A percentile compares a stretch with the other conserved stretches of the same genome.
phyloP scores from a whole-genome alignment of 495 filamentous ascomycete genomes.

The Neurospora pannonica region DNA sequence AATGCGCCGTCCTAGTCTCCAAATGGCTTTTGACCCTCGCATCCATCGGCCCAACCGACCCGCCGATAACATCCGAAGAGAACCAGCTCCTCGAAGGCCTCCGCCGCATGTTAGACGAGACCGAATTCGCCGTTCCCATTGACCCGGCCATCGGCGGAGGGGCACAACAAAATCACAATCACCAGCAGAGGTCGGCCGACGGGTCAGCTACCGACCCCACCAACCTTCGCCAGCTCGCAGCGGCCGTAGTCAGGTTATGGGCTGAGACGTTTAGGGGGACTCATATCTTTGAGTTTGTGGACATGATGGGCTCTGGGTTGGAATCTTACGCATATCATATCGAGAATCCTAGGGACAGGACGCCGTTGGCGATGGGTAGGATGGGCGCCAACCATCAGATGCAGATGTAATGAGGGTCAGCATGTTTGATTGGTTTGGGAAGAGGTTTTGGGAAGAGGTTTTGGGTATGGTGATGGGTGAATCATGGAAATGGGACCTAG shows the following conservation, averaged over 20 bases:
- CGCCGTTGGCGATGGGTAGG: conserved; percentile 24
- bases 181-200: conserved; percentile 26
- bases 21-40: conserved; percentile 40
- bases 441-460: neutral
- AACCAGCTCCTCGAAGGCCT: conserved; percentile 55
- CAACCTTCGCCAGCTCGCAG: conserved; percentile 51
- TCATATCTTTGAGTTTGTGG: conserved; percentile 59
- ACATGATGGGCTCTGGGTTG: conserved; percentile 51
- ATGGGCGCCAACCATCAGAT: neutral
- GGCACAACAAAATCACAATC: conserved; percentile 17
- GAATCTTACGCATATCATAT: conserved; percentile 57
- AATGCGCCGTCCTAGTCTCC: conserved; percentile 58
- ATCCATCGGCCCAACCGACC: conserved; percentile 33
- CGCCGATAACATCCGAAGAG: conserved; percentile 47
- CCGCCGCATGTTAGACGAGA: conserved; percentile 68
- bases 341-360: conserved; percentile 44
- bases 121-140: conserved; percentile 56
- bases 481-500: neutral
- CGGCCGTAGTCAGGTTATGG: conserved; percentile 56
- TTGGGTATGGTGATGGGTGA: neutral
- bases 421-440: neutral
- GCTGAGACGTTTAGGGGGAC: conserved; percentile 58
- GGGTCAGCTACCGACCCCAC: conserved; percentile 34
- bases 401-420: neutral
- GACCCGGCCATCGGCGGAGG: conserved; percentile 31